A percentile compares a stretch with the other conserved stretches of the same genome.
Evolutionary conservation across 805 yeast genomes (phyloP).

Genomic region (Candida odintsovae): DNA sequence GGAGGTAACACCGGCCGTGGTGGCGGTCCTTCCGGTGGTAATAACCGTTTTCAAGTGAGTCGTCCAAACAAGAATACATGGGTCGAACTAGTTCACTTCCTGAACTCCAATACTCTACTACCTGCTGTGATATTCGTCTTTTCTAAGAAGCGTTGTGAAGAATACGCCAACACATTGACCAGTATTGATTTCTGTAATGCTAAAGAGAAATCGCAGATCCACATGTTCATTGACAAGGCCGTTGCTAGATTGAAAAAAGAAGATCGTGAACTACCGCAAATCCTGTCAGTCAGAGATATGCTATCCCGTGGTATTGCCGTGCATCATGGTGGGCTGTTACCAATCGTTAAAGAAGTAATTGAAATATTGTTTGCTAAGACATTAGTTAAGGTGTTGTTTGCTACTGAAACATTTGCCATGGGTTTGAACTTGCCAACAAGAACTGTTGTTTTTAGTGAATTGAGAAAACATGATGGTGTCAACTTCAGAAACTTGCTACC

Average conservation of each 20-base stretch:
- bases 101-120: slow-evolving; percentile 62
- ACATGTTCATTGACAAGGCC: slow-evolving; percentile 88
- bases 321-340: slow-evolving; percentile 91
- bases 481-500: slow-evolving; percentile 78
- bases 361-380: slow-evolving; percentile 88
- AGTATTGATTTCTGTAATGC: slow-evolving; percentile 76
- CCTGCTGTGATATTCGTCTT: slow-evolving; percentile 95
- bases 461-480: slow-evolving; percentile 87
- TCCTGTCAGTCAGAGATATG: slow-evolving; percentile 73
- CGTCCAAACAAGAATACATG: slow-evolving; percentile 74
- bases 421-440: slow-evolving; percentile 95
- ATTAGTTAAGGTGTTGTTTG: slow-evolving; percentile 84
- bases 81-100: slow-evolving; percentile 62
- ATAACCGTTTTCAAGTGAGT: slow-evolving; percentile 27
- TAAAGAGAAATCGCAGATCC: slow-evolving; percentile 85
- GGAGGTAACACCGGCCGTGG: slow-evolving; percentile 30
- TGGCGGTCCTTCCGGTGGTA: slow-evolving; percentile 28
- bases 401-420: slow-evolving; percentile 99
- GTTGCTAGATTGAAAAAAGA: slow-evolving; percentile 83
- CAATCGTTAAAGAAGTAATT: slow-evolving; percentile 88
- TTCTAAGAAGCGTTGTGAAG: slow-evolving; percentile 90
- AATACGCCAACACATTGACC: slow-evolving; percentile 73
- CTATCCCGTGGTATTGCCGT: slow-evolving; percentile 90
- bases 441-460: slow-evolving; percentile 85
- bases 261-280: slow-evolving; percentile 91